These are phyloP conservation scores for Naganishia liquefaciens DNA, from an alignment of 1,284 basidiomycete species.

Conservation along the genomic window DNA sequence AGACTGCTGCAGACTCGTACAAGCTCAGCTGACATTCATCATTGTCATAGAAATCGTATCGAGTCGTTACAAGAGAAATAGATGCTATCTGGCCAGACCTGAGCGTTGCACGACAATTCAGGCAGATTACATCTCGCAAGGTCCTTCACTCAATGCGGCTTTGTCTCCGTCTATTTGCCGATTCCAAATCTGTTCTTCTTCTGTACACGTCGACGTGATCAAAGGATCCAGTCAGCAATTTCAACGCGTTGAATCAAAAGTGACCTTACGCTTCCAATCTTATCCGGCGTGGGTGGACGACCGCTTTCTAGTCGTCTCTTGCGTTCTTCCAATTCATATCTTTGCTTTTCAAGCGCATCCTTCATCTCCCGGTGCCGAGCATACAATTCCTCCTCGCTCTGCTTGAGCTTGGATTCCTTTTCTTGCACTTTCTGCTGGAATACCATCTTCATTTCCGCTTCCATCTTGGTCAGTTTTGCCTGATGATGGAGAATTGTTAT, in stretches of 20 bases:
- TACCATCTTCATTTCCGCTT: constrained; percentile 99
- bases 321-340: constrained; percentile 93
- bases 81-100: no score
- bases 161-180: constrained; percentile 13
- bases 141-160: not conserved
- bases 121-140: no score
- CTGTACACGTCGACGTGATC: not conserved
- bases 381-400: constrained; percentile 96
- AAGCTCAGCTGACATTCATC: no score
- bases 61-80: constrained; percentile 4
- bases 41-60: constrained; percentile 15
- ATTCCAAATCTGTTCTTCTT: constrained; percentile 33
- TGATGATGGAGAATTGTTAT: constrained; percentile 20
- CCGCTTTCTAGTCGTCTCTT: constrained; percentile 94
- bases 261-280: constrained; percentile 55
- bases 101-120: no score
- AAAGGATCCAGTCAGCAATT: not conserved
- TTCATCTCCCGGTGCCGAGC: constrained; percentile 98
- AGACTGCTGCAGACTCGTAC: no score
- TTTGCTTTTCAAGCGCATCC: constrained; percentile 95
- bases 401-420: constrained; percentile 96
- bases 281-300: constrained; percentile 91
- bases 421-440: constrained; percentile 99
- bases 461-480: constrained; percentile 97
- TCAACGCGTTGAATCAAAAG: no score